Evolutionary conservation across 345 rosid species (phyloP).

Genomic region (Trapa incisa): DNA sequence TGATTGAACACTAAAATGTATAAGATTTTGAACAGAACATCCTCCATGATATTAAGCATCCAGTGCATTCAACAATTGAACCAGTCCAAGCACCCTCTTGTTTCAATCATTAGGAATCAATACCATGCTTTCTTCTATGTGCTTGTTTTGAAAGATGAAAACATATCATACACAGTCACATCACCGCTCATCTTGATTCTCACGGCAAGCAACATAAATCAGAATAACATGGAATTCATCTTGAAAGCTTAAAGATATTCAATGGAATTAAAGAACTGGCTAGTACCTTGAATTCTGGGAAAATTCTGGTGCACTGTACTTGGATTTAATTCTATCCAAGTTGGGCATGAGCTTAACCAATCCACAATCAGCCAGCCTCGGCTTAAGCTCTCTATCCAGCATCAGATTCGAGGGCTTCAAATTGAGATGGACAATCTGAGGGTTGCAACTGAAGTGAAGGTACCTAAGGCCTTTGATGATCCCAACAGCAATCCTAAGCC

Average conservation of each 20-base stretch:
- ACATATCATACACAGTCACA: neutral
- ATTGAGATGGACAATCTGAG: slow-evolving; percentile 66
- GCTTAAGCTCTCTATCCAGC: slow-evolving; percentile 86
- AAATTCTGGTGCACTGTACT: slow-evolving; percentile 71
- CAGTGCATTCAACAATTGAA: neutral
- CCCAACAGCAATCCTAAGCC: slow-evolving; percentile 84
- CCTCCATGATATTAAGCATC: neutral
- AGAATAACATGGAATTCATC: neutral
- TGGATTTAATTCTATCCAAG: slow-evolving; percentile 30
- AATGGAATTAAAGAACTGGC: neutral
- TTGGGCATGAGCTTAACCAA: slow-evolving; percentile 54
- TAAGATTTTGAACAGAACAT: neutral
- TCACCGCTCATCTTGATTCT: neutral
- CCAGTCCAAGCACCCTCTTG: neutral
- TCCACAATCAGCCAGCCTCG: slow-evolving; percentile 71
- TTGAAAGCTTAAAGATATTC: neutral
- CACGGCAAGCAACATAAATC: neutral
- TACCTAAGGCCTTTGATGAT: slow-evolving; percentile 76
- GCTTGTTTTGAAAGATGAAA: neutral
- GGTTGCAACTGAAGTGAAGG: slow-evolving; percentile 55
- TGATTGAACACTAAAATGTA: neutral
- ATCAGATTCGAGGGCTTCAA: slow-evolving; percentile 84
- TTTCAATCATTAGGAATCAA: neutral
- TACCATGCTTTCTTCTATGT: neutral
- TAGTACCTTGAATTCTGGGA: slow-evolving; percentile 61